Evolutionary conservation across 2,329 filamentous ascomycete species (phyloP).

Genomic region (Colletotrichum sp.): DNA sequence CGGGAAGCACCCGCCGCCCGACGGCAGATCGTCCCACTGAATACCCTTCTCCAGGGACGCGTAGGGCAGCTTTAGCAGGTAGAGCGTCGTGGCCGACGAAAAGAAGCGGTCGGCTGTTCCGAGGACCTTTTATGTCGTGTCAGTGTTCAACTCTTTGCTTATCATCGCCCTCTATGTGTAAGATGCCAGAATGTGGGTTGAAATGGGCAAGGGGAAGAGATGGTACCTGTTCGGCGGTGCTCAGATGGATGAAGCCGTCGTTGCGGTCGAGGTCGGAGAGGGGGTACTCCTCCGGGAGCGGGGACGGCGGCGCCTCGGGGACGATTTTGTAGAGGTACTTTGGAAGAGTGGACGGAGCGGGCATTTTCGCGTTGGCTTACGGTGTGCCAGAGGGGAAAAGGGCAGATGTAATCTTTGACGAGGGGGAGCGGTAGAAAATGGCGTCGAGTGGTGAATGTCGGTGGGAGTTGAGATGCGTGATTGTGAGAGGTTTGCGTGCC

Average conservation of each 20-base stretch:
- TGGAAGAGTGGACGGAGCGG: conserved; percentile 35
- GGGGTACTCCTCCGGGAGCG: conserved; percentile 59
- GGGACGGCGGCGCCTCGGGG: conserved; percentile 54
- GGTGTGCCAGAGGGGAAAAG: background rate
- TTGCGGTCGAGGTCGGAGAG: conserved; percentile 63
- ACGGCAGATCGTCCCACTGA: conserved; percentile 62
- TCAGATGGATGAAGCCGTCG: conserved; percentile 68
- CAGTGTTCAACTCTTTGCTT: background rate
- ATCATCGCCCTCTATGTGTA: background rate
- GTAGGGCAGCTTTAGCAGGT: conserved; percentile 60
- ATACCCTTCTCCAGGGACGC: conserved; percentile 45
- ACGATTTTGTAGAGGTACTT: conserved; percentile 67
- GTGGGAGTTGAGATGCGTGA: background rate
- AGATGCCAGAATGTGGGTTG: background rate
- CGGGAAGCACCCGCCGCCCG: conserved; percentile 52
- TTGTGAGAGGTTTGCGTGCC: background rate
- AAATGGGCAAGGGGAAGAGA: background rate
- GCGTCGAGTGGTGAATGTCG: background rate
- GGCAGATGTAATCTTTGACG: background rate
- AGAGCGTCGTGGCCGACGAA: conserved; percentile 40
- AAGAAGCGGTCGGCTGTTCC: conserved; percentile 52
- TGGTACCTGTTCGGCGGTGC: conserved; percentile 57
- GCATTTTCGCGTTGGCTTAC: background rate
- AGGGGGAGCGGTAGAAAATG: background rate
- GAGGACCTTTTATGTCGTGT: conserved; percentile 40